Conservation (phyloP, 306 rosid species). For the Bauhinia variegata region DNA sequence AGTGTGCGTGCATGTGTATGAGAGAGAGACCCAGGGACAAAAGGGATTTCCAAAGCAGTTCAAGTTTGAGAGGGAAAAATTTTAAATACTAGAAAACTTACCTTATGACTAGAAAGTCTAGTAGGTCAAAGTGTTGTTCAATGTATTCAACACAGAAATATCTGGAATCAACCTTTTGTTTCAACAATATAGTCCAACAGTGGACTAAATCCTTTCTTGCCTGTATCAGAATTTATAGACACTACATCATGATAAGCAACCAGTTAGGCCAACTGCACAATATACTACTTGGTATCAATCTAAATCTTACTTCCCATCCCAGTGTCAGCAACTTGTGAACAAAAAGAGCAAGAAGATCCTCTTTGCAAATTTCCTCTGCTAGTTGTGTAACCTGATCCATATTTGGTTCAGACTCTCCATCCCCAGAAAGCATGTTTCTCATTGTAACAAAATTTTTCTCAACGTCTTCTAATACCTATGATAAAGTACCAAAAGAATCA, state of each 20-base stretch:
- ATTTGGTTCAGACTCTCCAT: slow-evolving; percentile 84
- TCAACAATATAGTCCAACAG: slow-evolving; percentile 88
- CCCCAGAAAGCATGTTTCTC: slow-evolving; percentile 88
- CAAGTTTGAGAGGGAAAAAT: slow-evolving; percentile 6
- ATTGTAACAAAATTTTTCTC: slow-evolving; percentile 80
- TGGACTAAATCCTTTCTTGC: slow-evolving; percentile 90
- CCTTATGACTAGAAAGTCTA: slow-evolving; percentile 91
- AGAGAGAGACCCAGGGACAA: background rate
- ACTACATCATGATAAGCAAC: slow-evolving; percentile 39
- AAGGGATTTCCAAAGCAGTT: background rate
- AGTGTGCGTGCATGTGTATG: too few relatives aligned
- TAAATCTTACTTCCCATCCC: slow-evolving; percentile 95
- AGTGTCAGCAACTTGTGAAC: slow-evolving; percentile 76
- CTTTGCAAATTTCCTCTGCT: slow-evolving; percentile 80
- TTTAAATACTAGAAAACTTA: slow-evolving; percentile 44
- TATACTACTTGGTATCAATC: slow-evolving; percentile 14
- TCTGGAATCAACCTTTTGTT: slow-evolving; percentile 70
- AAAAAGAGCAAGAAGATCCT: slow-evolving; percentile 72
- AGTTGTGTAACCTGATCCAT: slow-evolving; percentile 78
- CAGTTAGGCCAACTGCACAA: slow-evolving; percentile 28
- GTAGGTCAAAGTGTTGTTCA: slow-evolving; percentile 72
- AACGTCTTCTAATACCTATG: slow-evolving; percentile 89
- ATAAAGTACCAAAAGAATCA: slow-evolving; percentile 32
- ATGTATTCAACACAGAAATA: slow-evolving; percentile 75
- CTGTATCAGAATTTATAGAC: slow-evolving; percentile 55